Evolutionary conservation across 345 rosid genomes (phyloP), one percentile per base, ranked within the genome.

Genomic region (Streptanthus diversifolius): DNA sequence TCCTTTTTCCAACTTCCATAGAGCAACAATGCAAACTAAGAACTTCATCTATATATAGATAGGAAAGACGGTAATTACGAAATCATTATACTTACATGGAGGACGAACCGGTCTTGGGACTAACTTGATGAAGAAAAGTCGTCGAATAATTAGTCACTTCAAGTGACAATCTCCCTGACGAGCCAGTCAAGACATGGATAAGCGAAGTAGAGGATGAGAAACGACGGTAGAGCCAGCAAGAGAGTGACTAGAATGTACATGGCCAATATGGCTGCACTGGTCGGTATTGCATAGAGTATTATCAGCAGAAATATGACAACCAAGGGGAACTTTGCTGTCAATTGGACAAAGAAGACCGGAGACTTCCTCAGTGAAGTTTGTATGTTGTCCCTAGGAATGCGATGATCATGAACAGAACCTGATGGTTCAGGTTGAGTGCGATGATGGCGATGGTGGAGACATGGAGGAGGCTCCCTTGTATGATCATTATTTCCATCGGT

Each of bases 181-280:
- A 91, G 90, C 98, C 96, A 93, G 74, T 89, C 90, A 79, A 93
- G 78, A 78, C 91, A 88, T 48, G 97, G 96, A 64, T 84, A 89
- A 13, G 95, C 87, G 25, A 89, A 93, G 82, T 89, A 93, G 70
- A 93, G 82, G 75, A 93, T 83, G 75, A 93, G 96, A 75, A 84
- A 86, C 22, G 96, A 91, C 3, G 98, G 98, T 57, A 93, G 73
- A 55, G 96, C 97, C 64, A 93, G 84, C 71, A 93, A 33, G 53
- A 93, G 48, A 11, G 91, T 91, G 66, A 93, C 77, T 21, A 93
- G 85, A 58, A 89, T 77, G 86, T 89, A 93, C 80, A 93, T 72
- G 2, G 86, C 88, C 75, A 89, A 74, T 73, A 93, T 83, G 68
- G 89, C 96, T 49, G 87, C 92, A 77, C 97, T 91, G 64, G 95